A percentile compares a stretch with the other conserved stretches of the same genome.
These are phyloP conservation scores for Fusarium zealandicum DNA, from an alignment of 2,329 filamentous ascomycete species.

Conservation along the genomic window DNA sequence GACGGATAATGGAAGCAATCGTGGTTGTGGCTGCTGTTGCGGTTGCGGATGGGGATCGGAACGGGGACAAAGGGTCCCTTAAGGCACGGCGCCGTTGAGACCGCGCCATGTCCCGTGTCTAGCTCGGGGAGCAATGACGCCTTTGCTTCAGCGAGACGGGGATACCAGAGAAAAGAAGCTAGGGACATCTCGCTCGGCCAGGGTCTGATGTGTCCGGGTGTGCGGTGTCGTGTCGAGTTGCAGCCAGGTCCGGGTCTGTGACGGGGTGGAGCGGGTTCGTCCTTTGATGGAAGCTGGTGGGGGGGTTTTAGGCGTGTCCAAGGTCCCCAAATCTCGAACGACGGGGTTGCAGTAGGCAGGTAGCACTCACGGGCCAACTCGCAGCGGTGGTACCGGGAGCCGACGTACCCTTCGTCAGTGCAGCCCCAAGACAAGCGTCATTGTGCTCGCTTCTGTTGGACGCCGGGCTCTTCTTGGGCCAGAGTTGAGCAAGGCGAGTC, in stretches of 20 bases:
- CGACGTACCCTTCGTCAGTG: slow-evolving; percentile 30
- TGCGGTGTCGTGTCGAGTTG: slow-evolving; percentile 15
- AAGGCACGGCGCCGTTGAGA: slow-evolving; percentile 27
- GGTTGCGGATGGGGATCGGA: background rate
- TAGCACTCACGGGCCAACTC: slow-evolving; percentile 18
- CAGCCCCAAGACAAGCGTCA: slow-evolving; percentile 5
- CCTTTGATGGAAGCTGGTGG: slow-evolving; percentile 24
- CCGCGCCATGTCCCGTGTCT: slow-evolving; percentile 28
- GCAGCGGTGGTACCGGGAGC: slow-evolving; percentile 35
- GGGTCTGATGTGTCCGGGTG: slow-evolving; percentile 26
- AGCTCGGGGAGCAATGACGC: slow-evolving; percentile 30
- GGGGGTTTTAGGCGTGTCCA: slow-evolving; percentile 25
- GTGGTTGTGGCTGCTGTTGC: slow-evolving; percentile 22
- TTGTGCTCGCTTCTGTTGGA: slow-evolving; percentile 1
- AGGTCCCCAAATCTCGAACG: slow-evolving; percentile 31
- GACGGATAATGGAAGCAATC: slow-evolving; percentile 10
- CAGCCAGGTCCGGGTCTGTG: slow-evolving; percentile 36
- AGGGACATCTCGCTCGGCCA: slow-evolving; percentile 31
- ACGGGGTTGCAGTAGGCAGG: slow-evolving; percentile 22
- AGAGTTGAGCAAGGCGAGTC: slow-evolving; percentile 8
- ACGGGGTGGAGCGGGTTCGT: slow-evolving; percentile 32
- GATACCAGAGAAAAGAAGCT: slow-evolving; percentile 28
- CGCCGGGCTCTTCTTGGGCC: slow-evolving; percentile 1
- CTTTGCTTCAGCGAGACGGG: slow-evolving; percentile 31
- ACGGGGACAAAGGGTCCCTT: slow-evolving; percentile 21